Evolutionary conservation across 805 yeast species (phyloP).

Genomic region (Jamesozyma rosinii): DNA sequence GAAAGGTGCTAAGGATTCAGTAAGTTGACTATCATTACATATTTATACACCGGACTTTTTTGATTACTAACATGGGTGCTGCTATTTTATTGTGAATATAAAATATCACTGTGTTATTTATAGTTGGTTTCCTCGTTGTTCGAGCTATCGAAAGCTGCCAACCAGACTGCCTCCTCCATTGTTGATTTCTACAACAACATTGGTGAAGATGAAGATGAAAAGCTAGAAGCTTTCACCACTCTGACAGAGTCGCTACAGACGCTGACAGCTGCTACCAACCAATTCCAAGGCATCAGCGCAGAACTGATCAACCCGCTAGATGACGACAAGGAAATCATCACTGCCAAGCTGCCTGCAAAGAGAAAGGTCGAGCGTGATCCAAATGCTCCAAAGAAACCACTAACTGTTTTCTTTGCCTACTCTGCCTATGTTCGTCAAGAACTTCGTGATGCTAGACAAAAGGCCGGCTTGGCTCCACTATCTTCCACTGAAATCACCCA

Average conservation of each 20-base stretch:
- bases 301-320: slow-evolving; percentile 29
- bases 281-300: slow-evolving; percentile 23
- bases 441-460: slow-evolving; percentile 58
- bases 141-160: slow-evolving; percentile 79
- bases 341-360: slow-evolving; percentile 28
- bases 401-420: slow-evolving; percentile 76
- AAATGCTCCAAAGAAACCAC: slow-evolving; percentile 90
- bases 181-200: slow-evolving; percentile 60
- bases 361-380: slow-evolving; percentile 66
- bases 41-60: not conserved
- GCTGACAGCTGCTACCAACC: slow-evolving; percentile 32
- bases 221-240: slow-evolving; percentile 38
- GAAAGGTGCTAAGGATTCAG: slow-evolving; percentile 33
- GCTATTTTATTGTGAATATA: not conserved
- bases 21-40: slow-evolving; percentile 16
- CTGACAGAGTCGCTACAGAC: slow-evolving; percentile 35
- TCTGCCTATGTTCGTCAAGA: slow-evolving; percentile 64
- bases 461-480: slow-evolving; percentile 50
- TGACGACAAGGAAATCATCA: slow-evolving; percentile 23
- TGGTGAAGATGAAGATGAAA: slow-evolving; percentile 39
- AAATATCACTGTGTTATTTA: not conserved
- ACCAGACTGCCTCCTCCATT: slow-evolving; percentile 72
- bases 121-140: slow-evolving; percentile 70
- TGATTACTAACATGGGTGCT: slow-evolving; percentile 7
- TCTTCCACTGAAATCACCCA: slow-evolving; percentile 71